Conservation (phyloP, 352 stramenopile species). For the Blastocystis sp. region DNA sequence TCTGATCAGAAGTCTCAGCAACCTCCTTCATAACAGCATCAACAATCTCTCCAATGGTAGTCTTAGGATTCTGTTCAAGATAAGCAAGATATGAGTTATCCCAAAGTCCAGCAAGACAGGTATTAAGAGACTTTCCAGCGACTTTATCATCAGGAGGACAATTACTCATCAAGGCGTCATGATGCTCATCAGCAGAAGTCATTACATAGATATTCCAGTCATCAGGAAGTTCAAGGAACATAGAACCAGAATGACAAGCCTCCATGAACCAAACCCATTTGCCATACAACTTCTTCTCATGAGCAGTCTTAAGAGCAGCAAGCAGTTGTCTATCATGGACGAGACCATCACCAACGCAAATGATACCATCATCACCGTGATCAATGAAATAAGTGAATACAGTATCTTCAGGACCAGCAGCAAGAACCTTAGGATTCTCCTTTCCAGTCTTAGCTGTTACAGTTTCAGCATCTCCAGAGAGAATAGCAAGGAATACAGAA, state of each 20-base stretch:
- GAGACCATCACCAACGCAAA: slow-evolving; percentile 30
- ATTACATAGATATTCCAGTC: slow-evolving; percentile 44
- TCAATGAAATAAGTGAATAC: slow-evolving; percentile 62
- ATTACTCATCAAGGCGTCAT: slow-evolving; percentile 41
- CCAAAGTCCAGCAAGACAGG: slow-evolving; percentile 18
- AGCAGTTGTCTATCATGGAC: not conserved
- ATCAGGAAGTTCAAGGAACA: slow-evolving; percentile 6
- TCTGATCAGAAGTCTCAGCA: slow-evolving; percentile 21
- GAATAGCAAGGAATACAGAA: slow-evolving; percentile 15
- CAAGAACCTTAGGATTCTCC: slow-evolving; percentile 54
- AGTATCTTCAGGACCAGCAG: too few species aligned
- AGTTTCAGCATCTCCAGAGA: slow-evolving; percentile 17
- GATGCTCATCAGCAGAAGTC: slow-evolving; percentile 27
- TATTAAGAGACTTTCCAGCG: not conserved
- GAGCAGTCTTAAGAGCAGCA: not conserved
- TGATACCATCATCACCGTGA: slow-evolving; percentile 16
- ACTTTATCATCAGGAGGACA: slow-evolving; percentile 37
- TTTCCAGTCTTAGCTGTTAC: slow-evolving; percentile 10
- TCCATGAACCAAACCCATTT: slow-evolving; percentile 59
- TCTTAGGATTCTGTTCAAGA: not conserved
- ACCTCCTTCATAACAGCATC: not conserved
- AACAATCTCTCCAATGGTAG: not conserved
- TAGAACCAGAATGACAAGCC: slow-evolving; percentile 55
- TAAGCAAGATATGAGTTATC: slow-evolving; percentile 37
- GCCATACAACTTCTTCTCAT: slow-evolving; percentile 46